Conservation (phyloP, 495 filamentous ascomycete species). For the Neurospora discreta region DNA sequence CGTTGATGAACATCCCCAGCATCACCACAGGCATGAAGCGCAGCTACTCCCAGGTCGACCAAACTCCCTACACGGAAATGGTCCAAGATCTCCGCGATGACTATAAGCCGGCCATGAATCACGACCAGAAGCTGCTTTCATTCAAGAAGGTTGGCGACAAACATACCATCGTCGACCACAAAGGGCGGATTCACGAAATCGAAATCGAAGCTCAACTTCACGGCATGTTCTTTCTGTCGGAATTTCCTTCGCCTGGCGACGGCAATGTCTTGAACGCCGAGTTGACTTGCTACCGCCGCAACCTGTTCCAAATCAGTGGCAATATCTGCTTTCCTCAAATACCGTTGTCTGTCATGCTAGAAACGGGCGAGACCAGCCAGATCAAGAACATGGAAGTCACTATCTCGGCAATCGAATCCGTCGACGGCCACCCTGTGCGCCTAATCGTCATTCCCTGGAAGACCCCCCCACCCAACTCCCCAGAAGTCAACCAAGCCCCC, state of each 20-base stretch:
- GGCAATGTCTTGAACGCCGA: constrained; percentile 58
- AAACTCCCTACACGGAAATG: constrained; percentile 39
- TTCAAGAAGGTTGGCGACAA: constrained; percentile 43
- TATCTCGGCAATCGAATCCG: constrained; percentile 79
- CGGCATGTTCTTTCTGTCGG: constrained; percentile 93
- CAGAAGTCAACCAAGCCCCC: constrained; percentile 40
- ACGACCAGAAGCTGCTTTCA: constrained; percentile 46
- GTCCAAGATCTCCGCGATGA: constrained; percentile 45
- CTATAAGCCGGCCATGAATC: constrained; percentile 41
- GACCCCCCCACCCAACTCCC: constrained; percentile 68
- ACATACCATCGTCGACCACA: constrained; percentile 43
- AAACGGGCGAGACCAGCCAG: constrained; percentile 69
- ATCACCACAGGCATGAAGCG: constrained; percentile 41
- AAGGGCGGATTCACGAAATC: constrained; percentile 43
- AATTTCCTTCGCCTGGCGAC: constrained; percentile 63
- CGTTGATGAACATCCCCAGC: constrained; percentile 40
- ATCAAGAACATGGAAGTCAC: constrained; percentile 73
- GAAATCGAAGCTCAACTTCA: constrained; percentile 74
- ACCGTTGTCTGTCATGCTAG: constrained; percentile 62
- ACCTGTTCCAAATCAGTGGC: constrained; percentile 86
- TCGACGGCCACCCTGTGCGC: constrained; percentile 78
- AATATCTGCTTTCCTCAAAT: constrained; percentile 69
- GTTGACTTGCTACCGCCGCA: constrained; percentile 86
- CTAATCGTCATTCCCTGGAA: constrained; percentile 96
- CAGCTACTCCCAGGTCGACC: constrained; percentile 32